A percentile compares a stretch with the other conserved stretches of the same genome.
Evolutionary conservation across 2,329 filamentous ascomycete genomes (phyloP).

Genomic region (Eurotiales sp.): DNA sequence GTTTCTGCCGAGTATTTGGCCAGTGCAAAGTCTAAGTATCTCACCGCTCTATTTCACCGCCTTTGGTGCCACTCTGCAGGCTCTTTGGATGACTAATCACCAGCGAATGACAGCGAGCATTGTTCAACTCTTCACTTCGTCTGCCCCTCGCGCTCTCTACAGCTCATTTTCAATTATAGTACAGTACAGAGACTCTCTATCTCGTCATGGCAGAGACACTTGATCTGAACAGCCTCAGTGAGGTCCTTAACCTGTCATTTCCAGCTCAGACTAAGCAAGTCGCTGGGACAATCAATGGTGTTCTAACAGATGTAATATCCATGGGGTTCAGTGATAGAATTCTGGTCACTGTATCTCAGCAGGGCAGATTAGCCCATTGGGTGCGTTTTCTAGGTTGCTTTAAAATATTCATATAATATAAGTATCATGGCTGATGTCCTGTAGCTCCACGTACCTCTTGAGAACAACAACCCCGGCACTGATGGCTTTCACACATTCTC

Average conservation of each 20-base stretch:
- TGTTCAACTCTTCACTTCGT: too few relatives aligned
- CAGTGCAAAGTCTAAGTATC: background rate
- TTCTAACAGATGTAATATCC: conserved; percentile 67
- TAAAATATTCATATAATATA: too few relatives aligned
- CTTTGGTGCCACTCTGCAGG: background rate
- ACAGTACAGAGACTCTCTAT: too few relatives aligned
- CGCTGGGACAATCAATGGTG: conserved; percentile 61
- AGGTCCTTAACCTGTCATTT: conserved; percentile 53
- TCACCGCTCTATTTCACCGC: conserved; percentile 24
- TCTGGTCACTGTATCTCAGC: conserved; percentile 81
- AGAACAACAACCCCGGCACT: conserved; percentile 32
- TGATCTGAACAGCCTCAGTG: conserved; percentile 35
- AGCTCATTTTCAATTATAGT: background rate
- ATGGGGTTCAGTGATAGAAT: conserved; percentile 86
- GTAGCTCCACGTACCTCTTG: conserved; percentile 31
- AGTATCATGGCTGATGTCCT: background rate
- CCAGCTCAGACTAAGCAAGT: conserved; percentile 62
- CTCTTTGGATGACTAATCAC: background rate
- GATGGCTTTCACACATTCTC: conserved; percentile 36
- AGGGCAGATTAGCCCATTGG: conserved; percentile 86
- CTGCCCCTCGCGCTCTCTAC: too few relatives aligned
- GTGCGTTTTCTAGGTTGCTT: conserved; percentile 48
- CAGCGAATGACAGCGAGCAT: conserved; percentile 2
- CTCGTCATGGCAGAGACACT: conserved; percentile 24
- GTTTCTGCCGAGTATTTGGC: conserved; percentile 22